These are phyloP conservation scores for Plasmodium gallinaceum DNA, from an alignment of 169 alveolate species.

Conservation along the genomic window DNA sequence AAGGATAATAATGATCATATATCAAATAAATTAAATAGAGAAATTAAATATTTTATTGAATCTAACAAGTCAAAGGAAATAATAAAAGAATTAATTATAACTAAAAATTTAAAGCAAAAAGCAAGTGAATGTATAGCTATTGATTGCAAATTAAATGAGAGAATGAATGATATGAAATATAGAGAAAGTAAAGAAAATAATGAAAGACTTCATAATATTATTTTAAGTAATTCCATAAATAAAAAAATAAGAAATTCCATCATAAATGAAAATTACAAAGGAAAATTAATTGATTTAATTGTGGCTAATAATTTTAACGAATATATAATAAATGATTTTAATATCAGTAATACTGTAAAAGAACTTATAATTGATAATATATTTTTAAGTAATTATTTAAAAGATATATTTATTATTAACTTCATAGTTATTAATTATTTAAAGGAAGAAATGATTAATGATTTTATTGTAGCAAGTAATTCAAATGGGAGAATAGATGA, in stretches of 20 bases:
- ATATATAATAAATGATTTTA: constrained; percentile 34
- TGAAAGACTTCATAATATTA: not conserved
- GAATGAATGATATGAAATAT: not conserved
- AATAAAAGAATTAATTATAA: constrained; percentile 12
- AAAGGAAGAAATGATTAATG: constrained; percentile 24
- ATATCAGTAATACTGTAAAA: constrained; percentile 8
- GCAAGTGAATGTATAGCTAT: constrained; percentile 3
- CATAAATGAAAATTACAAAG: not conserved
- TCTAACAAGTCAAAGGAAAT: constrained; percentile 20
- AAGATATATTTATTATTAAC: constrained; percentile 27
- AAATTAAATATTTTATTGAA: constrained; percentile 41
- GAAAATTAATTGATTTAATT: not conserved
- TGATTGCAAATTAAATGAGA: not conserved
- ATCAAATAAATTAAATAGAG: constrained; percentile 10
- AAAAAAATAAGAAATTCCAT: not conserved
- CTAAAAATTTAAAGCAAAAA: constrained; percentile 1
- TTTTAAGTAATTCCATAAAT: not conserved
- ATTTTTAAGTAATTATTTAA: constrained; percentile 21
- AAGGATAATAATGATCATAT: not conserved
- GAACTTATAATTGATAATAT: constrained; percentile 11
- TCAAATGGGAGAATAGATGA: constrained; percentile 26
- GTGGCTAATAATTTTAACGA: constrained; percentile 5
- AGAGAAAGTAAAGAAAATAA: constrained; percentile 2
- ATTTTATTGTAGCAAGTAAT: constrained; percentile 28
- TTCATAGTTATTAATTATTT: constrained; percentile 23